phyloP scores from a whole-genome alignment of 106 monocot species.

The Vanilla planifolia region DNA sequence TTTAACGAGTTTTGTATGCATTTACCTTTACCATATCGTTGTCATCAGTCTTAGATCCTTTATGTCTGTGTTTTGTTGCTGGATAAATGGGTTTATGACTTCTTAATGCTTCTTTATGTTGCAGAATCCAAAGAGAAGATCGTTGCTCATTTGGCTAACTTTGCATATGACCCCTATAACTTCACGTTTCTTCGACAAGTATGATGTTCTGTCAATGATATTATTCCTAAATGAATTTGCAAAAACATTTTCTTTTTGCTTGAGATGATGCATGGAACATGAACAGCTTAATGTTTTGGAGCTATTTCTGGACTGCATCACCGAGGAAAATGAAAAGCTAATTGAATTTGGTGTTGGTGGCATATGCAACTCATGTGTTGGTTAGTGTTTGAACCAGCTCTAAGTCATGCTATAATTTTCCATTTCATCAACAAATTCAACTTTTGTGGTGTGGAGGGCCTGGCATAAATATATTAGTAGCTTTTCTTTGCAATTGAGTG shows the following conservation, averaged over 20 bases:
- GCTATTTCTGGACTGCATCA: constrained; percentile 86
- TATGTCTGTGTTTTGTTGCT: too few species aligned
- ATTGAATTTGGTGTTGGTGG: constrained; percentile 87
- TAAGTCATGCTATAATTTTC: background rate
- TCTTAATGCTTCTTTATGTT: background rate
- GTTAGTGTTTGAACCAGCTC: constrained; percentile 21
- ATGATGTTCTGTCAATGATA: constrained; percentile 6
- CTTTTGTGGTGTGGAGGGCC: background rate
- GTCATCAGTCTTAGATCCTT: background rate
- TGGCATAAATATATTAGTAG: background rate
- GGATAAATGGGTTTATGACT: background rate
- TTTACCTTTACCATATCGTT: background rate
- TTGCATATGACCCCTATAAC: constrained; percentile 98
- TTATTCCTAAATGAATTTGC: background rate
- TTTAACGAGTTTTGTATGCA: background rate
- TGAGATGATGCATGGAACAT: constrained; percentile 4
- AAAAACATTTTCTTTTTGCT: background rate
- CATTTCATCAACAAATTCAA: background rate
- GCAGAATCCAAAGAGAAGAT: constrained; percentile 87
- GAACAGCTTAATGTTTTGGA: constrained; percentile 87
- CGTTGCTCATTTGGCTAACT: constrained; percentile 95
- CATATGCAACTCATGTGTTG: constrained; percentile 75
- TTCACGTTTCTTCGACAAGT: constrained; percentile 86
- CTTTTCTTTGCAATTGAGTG: background rate
- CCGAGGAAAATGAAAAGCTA: constrained; percentile 94